Evolutionary conservation across 805 yeast genomes (phyloP).

Genomic region (Lipomyces kockii): DNA sequence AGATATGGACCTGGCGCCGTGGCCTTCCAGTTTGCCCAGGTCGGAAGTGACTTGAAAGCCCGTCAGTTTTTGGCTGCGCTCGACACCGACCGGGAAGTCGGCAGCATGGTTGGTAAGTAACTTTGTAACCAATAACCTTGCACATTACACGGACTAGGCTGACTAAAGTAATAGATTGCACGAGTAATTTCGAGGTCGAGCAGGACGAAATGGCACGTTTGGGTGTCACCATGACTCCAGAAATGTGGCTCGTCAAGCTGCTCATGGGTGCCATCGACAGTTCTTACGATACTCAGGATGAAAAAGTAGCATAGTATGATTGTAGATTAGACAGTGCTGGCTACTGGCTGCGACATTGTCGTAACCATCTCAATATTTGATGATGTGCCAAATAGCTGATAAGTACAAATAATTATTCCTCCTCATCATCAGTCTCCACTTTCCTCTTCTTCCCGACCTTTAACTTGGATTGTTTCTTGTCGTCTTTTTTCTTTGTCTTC

Average conservation of each 20-base stretch:
- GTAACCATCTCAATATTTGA: neutral
- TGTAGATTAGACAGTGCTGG: neutral
- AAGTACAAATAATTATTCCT: neutral
- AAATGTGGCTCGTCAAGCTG: slow-evolving; percentile 43
- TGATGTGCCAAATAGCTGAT: neutral
- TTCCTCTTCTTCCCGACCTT: slow-evolving; percentile 19
- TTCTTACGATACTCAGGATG: slow-evolving; percentile 44
- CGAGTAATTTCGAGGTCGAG: slow-evolving; percentile 43
- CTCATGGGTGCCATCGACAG: slow-evolving; percentile 40
- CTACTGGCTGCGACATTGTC: neutral
- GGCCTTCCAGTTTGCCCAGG: slow-evolving; percentile 45
- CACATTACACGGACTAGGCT: too few relatives aligned
- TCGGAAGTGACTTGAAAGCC: slow-evolving; percentile 44
- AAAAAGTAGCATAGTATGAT: slow-evolving; percentile 11
- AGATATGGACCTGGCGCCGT: slow-evolving; percentile 43
- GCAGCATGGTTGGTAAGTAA: slow-evolving; percentile 30
- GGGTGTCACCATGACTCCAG: slow-evolving; percentile 43
- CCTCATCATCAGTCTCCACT: slow-evolving; percentile 9
- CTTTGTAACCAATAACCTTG: too few relatives aligned
- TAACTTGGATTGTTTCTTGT: slow-evolving; percentile 13
- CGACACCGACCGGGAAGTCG: slow-evolving; percentile 42
- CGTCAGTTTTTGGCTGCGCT: slow-evolving; percentile 41
- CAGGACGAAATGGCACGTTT: slow-evolving; percentile 43
- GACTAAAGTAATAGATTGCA: slow-evolving; percentile 36
- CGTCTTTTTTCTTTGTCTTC: slow-evolving; percentile 12